Evolutionary conservation across 1,284 basidiomycete genomes (phyloP), one percentile per base, ranked within the genome.

Genomic region (Pseudozyma hubeiensis): DNA sequence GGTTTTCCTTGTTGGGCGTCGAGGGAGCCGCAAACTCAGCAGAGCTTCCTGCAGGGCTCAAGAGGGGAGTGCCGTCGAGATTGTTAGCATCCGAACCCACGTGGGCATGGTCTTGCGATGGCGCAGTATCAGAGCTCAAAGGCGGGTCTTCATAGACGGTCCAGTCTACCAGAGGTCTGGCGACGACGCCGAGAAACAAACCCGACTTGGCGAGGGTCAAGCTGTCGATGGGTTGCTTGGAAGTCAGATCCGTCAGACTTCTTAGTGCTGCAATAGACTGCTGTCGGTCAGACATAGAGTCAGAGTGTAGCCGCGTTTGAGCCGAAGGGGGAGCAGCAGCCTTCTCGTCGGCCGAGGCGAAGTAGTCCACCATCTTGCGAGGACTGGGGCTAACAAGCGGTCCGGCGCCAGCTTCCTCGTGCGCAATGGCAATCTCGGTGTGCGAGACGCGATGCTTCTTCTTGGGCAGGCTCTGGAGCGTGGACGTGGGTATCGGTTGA

Each of bases 361-460:
- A 67, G 49, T 67, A 73, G 54, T 67, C 64, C 34, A 53, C 40
- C 58, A 64, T 57, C 45, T 74, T 74, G 46, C 62, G 57, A 16
- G 71, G 71, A 40, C 65, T 69, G 1, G 71, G 71, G 43, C 62
- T 69, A 6, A 57, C 71, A 10, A 62, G 54, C 31, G 71, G 71
- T 5, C 71, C 71, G 17, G 71, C 65, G n/a, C 65, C 71, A 5
- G 71, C 71, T 50, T 68, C 65, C 47, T 74, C 71, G 52, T 74
- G 71, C 7, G 71, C 71, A n/a, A 74, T 69, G 45, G 71, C 71
- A 35, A 74, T 55, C 49, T 74, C 71, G 19, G 48, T 65, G 35
- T 30, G 54, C 14, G 60, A 64, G 37, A 74, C 71, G 24, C 71
- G 64, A 41, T 64, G 61, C 55, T 74, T 74, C 47, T 74, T 74